Base-by-base conservation (phyloP, 176 grass and related monocot genomes). In the Phoenix dactylifera region DNA sequence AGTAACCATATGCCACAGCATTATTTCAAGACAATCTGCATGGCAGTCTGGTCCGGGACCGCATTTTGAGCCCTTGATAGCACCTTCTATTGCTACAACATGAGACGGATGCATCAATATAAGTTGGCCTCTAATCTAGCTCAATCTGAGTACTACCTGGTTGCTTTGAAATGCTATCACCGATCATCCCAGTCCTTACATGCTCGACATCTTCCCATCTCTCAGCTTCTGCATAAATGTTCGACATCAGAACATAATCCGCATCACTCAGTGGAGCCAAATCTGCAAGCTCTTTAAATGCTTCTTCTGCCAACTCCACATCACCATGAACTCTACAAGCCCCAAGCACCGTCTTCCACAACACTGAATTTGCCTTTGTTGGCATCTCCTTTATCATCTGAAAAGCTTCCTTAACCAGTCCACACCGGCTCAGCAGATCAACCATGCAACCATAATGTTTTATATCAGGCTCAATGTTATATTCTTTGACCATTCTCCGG, bases 371-470 rank as follows among this genome's bases (percentile, higher is more conserved):
- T 18, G 57, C 64, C 60, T 60, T 75, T 28, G 77, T 7, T 1
- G 73, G 73, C 80, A 79, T 82, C 49, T 72, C 71, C 15, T 79
- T 60, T 6, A 75, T 78, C 83, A 95, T 84, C 51, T 29, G 22
- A 72, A 81, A 95, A 19, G 86, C 82, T 72, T 95, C 85, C 51
- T 78, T 49, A 22, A 81, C 63, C 70, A 78, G 57, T 22, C 86
- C 86, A 6, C 50, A 60, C 32, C 79, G 73, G 59, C 86, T 76
- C 17, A 95, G 72, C 73, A 89, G 69, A 68, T 95, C 82, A 54
- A 89, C 70, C 74, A 89, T 86, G 60, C 86, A 95, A 52, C 79
- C 90, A 19, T 82, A 95, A 20, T 87, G 86, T 67, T 89, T 95
- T 51, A 89, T 16, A 44, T 76, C 58, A 4, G 83, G 90, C 20